Evolutionary conservation across 139 green algal species (phyloP).

Genomic region (Volvox reticuliferus): DNA sequence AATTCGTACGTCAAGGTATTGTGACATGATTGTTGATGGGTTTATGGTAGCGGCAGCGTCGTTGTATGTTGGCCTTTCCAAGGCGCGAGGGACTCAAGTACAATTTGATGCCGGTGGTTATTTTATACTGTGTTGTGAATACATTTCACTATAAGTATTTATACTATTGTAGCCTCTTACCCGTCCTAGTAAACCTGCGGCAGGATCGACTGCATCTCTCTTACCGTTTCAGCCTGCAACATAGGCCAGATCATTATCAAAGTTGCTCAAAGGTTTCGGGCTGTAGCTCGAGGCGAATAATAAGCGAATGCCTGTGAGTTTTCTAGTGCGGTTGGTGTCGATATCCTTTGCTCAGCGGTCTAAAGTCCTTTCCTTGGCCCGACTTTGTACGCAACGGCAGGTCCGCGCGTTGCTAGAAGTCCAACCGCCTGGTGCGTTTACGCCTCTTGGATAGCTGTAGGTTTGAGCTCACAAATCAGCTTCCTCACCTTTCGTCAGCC

Average conservation of each 20-base stretch:
- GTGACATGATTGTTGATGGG: no score
- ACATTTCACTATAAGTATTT: no score
- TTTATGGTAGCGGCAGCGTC: no score
- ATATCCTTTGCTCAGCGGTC: neutral
- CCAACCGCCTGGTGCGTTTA: slow-evolving; percentile 29
- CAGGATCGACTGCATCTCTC: no score
- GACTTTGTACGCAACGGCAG: neutral
- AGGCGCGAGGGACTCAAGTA: neutral
- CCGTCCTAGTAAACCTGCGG: no score
- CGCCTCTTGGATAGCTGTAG: neutral
- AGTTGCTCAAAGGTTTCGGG: neutral
- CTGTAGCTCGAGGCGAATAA: neutral
- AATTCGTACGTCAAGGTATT: no score
- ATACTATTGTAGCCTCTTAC: no score
- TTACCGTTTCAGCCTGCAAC: neutral
- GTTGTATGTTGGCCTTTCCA: neutral
- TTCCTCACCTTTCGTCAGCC: neutral
- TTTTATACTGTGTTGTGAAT: neutral
- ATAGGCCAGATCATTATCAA: neutral
- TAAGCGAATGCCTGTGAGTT: slow-evolving; percentile 33
- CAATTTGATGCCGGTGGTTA: neutral
- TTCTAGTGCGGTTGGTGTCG: neutral
- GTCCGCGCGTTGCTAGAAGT: slow-evolving; percentile 45
- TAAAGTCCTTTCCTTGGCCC: neutral
- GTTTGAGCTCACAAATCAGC: neutral